These are phyloP conservation scores for Carpinus fangiana DNA, from an alignment of 306 rosid genomes.

Conservation along the genomic window DNA sequence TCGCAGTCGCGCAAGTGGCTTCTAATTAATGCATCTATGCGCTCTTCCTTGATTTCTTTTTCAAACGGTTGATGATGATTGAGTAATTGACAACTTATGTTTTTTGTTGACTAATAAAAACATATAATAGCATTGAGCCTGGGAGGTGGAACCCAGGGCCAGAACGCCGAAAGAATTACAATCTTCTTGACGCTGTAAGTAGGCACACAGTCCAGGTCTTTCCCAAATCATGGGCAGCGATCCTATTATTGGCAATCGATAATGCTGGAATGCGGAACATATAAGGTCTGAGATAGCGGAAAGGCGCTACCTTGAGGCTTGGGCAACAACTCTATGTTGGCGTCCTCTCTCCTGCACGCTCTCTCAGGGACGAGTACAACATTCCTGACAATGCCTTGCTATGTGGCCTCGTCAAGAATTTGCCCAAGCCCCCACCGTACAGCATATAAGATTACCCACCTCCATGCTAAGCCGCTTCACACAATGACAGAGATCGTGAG, in stretches of 20 bases:
- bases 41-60: not conserved
- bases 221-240: conserved; percentile 73
- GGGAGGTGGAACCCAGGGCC: conserved; percentile 83
- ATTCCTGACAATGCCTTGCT: conserved; percentile 35
- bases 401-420: conserved; percentile 45
- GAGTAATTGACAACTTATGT: not conserved
- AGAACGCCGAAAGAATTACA: conserved; percentile 50
- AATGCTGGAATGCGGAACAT: conserved; percentile 69
- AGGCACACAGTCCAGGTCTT: conserved; percentile 70
- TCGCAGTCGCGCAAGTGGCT: conserved; percentile 60
- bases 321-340: conserved; percentile 67
- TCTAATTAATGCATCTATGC: not conserved
- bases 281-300: conserved; percentile 54
- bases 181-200: conserved; percentile 75
- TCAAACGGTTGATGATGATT: not conserved
- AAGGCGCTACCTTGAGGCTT: conserved; percentile 58
- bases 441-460: conserved; percentile 1
- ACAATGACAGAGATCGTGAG: not conserved
- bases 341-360: conserved; percentile 41
- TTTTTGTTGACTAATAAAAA: not conserved
- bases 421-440: conserved; percentile 52
- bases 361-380: conserved; percentile 70
- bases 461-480: not conserved
- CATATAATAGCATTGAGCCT: conserved; percentile 52
- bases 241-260: conserved; percentile 59